Base-by-base conservation (phyloP, 352 stramenopile genomes). In the Globisporangium acanthophoron region DNA sequence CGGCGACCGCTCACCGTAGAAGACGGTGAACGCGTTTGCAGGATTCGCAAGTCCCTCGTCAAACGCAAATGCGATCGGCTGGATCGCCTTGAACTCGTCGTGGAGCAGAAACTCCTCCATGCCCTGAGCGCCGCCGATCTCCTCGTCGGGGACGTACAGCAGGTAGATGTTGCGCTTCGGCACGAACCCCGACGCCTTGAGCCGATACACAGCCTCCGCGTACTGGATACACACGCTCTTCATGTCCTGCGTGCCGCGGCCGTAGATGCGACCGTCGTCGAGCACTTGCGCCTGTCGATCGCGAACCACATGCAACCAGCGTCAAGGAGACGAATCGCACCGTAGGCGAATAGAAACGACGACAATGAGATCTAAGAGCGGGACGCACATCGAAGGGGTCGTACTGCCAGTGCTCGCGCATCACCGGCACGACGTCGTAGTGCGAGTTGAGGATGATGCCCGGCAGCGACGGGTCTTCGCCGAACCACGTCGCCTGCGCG, bases 161-260 rank as follows among this genome's bases (percentile, higher is more conserved):
- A 98, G 70, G 70, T 97, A 84, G 43, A 98, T 80, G 29, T 87
- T 92, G 44, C 96, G 86, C 56, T 87, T 80, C 12, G 94, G 93
- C 33, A 67, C 67, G 62, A 94, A 97, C 1, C 74, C 76, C 3
- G 71, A 55, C 2, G 74, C 29, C 16, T 81, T 86, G 18, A 98
- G 67, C 2, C 75, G 63, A 9, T 80, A 64, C 13, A 98, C 72
- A 0, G 94, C 92, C 57, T 97, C 87, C 7, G 97, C 80, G 68
- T 99, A 99, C 70, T 99, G 96, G 48, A 98, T 87, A 61, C 88
- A 97, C 9, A 99, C 94, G 69, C 90, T 96, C 68, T 98, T 98
- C 94, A 98, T 98, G 66, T 98, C 94, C 67, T 98, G 93, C 18
- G 90, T 62, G 18, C 90, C 92, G 35, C 89, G n/a, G n/a, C n/a